Percentiles rank a stretch among this genome's conserved stretches.
phyloP scores from a whole-genome alignment of 129 eudicot genomes.

The Flaveria bidentis region DNA sequence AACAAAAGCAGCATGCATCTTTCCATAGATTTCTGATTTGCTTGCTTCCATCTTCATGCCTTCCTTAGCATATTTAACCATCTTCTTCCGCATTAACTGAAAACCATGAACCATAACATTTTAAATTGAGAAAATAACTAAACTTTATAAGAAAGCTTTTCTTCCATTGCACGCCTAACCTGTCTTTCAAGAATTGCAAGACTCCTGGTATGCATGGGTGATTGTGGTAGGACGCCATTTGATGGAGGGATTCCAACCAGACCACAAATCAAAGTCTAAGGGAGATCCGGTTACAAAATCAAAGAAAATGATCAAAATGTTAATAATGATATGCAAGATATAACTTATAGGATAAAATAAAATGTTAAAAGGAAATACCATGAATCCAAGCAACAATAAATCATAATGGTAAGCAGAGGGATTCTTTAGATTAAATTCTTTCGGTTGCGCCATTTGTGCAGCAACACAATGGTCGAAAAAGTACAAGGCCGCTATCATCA shows the following conservation, averaged over 20 bases:
- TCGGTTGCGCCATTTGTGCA: constrained; percentile 92
- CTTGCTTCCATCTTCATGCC: constrained; percentile 64
- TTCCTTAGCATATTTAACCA: constrained; percentile 78
- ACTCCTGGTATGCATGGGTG: constrained; percentile 90
- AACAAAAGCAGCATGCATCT: constrained; percentile 77
- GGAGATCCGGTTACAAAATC: not conserved
- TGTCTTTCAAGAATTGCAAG: constrained; percentile 74
- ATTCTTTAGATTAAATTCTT: constrained; percentile 85
- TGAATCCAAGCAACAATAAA: constrained; percentile 75
- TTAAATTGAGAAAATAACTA: not conserved
- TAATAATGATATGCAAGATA: not conserved
- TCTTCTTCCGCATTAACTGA: constrained; percentile 74
- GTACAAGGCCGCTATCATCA: constrained; percentile 92
- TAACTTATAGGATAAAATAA: not conserved
- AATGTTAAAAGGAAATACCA: constrained; percentile 42
- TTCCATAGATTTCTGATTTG: constrained; percentile 70
- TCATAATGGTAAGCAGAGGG: constrained; percentile 95
- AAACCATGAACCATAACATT: constrained; percentile 9
- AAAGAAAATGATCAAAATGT: not conserved
- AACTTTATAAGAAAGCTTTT: too few relatives aligned
- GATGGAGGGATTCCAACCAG: constrained; percentile 90
- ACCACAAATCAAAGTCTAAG: constrained; percentile 78
- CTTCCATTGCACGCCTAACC: constrained; percentile 39
- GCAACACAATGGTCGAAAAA: constrained; percentile 98
- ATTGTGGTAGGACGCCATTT: constrained; percentile 86